phyloP scores from a whole-genome alignment of 139 green algal species.

The Closterium sp. region DNA sequence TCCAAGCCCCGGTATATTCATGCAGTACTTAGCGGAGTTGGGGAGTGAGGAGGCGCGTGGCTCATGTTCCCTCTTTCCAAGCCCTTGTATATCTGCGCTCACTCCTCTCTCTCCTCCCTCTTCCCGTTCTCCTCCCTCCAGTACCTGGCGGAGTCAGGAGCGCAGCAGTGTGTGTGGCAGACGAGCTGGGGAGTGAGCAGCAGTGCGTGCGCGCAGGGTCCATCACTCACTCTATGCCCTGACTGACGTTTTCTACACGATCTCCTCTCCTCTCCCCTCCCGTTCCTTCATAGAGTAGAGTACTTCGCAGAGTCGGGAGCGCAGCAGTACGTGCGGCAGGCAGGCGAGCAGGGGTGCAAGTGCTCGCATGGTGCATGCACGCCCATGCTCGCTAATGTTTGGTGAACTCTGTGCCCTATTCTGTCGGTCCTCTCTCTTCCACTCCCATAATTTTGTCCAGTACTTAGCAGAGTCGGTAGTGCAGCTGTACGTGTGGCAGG shows the following conservation, averaged over 20 bases:
- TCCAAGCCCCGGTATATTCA: no score
- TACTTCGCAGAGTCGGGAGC: conserved; percentile 61
- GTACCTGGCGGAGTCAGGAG: conserved; percentile 59
- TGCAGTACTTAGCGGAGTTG: conserved; percentile 56
- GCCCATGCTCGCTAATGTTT: no score
- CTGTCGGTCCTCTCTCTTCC: no score
- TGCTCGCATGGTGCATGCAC: conserved; percentile 91
- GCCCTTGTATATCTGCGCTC: neutral
- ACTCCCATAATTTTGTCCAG: neutral
- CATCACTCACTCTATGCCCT: no score
- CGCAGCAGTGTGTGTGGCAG: conserved; percentile 83
- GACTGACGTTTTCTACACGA: neutral
- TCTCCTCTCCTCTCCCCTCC: neutral
- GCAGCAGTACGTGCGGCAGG: conserved; percentile 77
- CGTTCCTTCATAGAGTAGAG: neutral
- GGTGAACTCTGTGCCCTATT: conserved; percentile 83
- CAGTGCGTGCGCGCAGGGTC: no score
- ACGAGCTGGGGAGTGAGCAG: conserved; percentile 56
- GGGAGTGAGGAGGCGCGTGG: neutral
- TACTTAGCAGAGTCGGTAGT: conserved; percentile 61
- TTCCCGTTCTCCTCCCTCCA: neutral
- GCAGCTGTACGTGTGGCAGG: conserved; percentile 84
- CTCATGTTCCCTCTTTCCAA: no score
- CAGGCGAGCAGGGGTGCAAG: conserved; percentile 88
- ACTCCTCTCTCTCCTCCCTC: neutral